Conservation (phyloP, 2,329 filamentous ascomycete genomes). For the Penicillium rolfsii region DNA sequence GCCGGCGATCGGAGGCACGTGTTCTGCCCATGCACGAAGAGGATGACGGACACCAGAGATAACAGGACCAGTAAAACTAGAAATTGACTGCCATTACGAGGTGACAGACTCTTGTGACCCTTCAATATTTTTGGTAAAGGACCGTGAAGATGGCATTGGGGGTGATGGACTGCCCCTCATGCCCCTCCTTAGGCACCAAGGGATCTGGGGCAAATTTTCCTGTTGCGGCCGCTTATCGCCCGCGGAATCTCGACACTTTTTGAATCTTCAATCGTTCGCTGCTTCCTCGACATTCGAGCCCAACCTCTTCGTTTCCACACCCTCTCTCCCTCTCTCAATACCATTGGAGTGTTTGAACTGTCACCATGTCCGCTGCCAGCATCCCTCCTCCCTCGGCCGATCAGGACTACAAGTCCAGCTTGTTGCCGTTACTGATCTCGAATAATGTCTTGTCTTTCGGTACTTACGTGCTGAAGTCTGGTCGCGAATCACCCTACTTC, state of each 20-base stretch:
- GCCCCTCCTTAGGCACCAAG: constrained; percentile 29
- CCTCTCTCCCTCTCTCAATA: background rate
- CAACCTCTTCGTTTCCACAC: background rate
- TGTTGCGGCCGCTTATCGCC: constrained; percentile 21
- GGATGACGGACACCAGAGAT: background rate
- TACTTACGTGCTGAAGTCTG: constrained; percentile 79
- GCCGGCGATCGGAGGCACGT: constrained; percentile 39
- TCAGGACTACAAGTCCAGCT: constrained; percentile 44
- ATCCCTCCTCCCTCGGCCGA: constrained; percentile 31
- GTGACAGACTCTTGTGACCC: background rate
- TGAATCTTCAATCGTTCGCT: constrained; percentile 6
- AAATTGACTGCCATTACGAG: background rate
- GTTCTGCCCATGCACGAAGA: constrained; percentile 21
- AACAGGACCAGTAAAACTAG: background rate
- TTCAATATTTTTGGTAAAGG: background rate
- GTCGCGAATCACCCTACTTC: constrained; percentile 90
- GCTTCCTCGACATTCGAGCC: background rate
- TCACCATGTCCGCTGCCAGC: constrained; percentile 31
- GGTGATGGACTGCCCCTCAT: constrained; percentile 22
- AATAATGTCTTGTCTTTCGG: constrained; percentile 49
- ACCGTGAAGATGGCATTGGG: constrained; percentile 6
- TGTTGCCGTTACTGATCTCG: constrained; percentile 45
- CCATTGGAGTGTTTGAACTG: background rate
- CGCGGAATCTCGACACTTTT: constrained; percentile 4
- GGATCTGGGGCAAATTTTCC: constrained; percentile 25